Percentiles rank a stretch among this genome's conserved stretches.
phyloP scores from a whole-genome alignment of 2,329 filamentous ascomycete genomes.

The Xylogone sp. region DNA sequence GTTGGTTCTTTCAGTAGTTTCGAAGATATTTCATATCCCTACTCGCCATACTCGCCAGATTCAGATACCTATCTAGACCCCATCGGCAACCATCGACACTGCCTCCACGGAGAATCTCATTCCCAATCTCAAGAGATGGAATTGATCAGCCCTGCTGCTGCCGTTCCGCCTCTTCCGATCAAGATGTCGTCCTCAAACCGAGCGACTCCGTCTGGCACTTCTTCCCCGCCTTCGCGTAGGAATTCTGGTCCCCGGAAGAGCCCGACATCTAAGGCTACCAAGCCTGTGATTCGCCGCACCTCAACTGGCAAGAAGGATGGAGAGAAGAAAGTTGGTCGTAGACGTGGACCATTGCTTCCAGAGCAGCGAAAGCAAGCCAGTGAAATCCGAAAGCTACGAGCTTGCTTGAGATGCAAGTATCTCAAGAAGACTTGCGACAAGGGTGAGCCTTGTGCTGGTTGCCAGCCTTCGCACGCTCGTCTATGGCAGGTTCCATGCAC shows the following conservation, averaged over 20 bases:
- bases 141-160: slow-evolving; percentile 63
- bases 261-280: slow-evolving; percentile 67
- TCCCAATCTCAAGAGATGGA: slow-evolving; percentile 42
- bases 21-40: slow-evolving; percentile 69
- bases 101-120: slow-evolving; percentile 50
- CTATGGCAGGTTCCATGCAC: slow-evolving; percentile 98
- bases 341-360: slow-evolving; percentile 83
- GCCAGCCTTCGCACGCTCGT: slow-evolving; percentile 90
- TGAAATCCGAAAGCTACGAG: slow-evolving; percentile 91
- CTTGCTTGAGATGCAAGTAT: slow-evolving; percentile 95
- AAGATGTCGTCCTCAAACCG: slow-evolving; percentile 57
- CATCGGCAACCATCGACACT: slow-evolving; percentile 54
- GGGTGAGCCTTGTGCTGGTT: slow-evolving; percentile 91
- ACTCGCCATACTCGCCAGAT: slow-evolving; percentile 77
- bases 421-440: slow-evolving; percentile 99
- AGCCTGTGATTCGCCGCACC: slow-evolving; percentile 76
- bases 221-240: slow-evolving; percentile 62
- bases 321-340: slow-evolving; percentile 90
- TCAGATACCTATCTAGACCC: slow-evolving; percentile 72
- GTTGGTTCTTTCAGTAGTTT: slow-evolving; percentile 63
- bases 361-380: slow-evolving; percentile 96
- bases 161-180: slow-evolving; percentile 66
- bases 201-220: slow-evolving; percentile 56
- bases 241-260: slow-evolving; percentile 67
- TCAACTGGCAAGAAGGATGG: slow-evolving; percentile 75